These are phyloP conservation scores for Oenanthe javanica DNA, from an alignment of 140 eudicot species.

Conservation along the genomic window DNA sequence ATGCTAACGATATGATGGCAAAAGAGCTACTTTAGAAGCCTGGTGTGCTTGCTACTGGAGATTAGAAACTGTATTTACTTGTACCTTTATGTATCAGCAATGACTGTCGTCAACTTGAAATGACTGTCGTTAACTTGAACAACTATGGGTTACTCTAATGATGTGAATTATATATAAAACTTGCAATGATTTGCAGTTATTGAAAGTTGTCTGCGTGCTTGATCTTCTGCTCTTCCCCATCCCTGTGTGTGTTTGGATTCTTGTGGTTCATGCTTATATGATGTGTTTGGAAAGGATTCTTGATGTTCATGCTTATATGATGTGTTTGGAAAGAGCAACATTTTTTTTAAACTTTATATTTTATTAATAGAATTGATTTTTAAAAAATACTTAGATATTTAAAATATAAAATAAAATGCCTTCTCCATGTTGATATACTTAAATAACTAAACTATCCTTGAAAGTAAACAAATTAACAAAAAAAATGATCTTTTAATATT, in stretches of 20 bases:
- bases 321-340: neutral
- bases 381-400: no score
- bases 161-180: neutral
- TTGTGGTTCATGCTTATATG: neutral
- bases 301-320: neutral
- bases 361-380: no score
- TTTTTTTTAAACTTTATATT: no score
- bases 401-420: no score
- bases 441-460: no score
- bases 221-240: neutral
- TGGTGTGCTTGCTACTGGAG: neutral
- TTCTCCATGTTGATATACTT: no score
- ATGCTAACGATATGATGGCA: neutral
- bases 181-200: neutral
- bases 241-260: neutral
- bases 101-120: conserved; percentile 1
- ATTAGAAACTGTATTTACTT: neutral
- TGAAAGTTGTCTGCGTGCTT: neutral
- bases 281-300: neutral
- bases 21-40: neutral
- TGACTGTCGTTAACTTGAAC: conserved; percentile 4
- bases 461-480: no score
- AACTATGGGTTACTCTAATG: neutral
- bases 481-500: no score
- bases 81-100: neutral